These are phyloP conservation scores for Dactylella cylindrospora DNA, from an alignment of 2,329 filamentous ascomycete species.

Conservation along the genomic window DNA sequence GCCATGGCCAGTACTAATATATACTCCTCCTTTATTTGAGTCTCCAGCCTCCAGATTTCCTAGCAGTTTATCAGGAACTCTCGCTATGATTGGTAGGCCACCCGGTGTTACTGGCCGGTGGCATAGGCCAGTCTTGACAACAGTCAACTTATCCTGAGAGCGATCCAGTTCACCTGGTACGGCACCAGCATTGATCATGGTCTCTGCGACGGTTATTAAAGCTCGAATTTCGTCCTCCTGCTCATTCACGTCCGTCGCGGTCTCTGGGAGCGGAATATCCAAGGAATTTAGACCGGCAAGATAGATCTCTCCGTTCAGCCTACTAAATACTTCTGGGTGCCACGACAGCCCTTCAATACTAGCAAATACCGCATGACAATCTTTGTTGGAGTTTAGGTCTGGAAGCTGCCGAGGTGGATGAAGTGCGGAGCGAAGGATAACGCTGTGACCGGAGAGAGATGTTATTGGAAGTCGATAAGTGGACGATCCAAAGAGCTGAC, in stretches of 20 bases:
- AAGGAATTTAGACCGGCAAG: slow-evolving; percentile 70
- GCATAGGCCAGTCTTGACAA: slow-evolving; percentile 68
- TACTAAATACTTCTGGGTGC: slow-evolving; percentile 70
- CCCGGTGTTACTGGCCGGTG: slow-evolving; percentile 69
- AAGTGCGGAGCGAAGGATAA: slow-evolving; percentile 65
- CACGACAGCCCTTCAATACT: slow-evolving; percentile 60
- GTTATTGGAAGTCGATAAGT: slow-evolving; percentile 60
- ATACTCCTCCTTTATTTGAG: slow-evolving; percentile 64
- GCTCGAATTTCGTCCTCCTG: slow-evolving; percentile 50
- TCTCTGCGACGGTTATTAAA: slow-evolving; percentile 23
- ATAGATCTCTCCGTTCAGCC: slow-evolving; percentile 69
- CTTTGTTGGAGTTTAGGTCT: neutral
- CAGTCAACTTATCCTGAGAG: slow-evolving; percentile 61
- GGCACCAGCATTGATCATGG: slow-evolving; percentile 4
- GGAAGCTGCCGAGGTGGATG: neutral
- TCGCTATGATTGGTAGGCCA: slow-evolving; percentile 65
- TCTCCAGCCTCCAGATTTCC: slow-evolving; percentile 55
- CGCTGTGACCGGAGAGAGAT: slow-evolving; percentile 69
- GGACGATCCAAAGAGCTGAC: slow-evolving; percentile 64
- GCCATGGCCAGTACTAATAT: slow-evolving; percentile 70
- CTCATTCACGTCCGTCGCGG: slow-evolving; percentile 52
- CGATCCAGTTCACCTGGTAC: slow-evolving; percentile 2
- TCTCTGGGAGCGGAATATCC: slow-evolving; percentile 61
- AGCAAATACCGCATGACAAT: slow-evolving; percentile 66
- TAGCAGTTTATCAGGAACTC: slow-evolving; percentile 61